A percentile compares a stretch with the other conserved stretches of the same genome.
Evolutionary conservation across 139 green algal genomes (phyloP).

Genomic region (Gonium pectorale): DNA sequence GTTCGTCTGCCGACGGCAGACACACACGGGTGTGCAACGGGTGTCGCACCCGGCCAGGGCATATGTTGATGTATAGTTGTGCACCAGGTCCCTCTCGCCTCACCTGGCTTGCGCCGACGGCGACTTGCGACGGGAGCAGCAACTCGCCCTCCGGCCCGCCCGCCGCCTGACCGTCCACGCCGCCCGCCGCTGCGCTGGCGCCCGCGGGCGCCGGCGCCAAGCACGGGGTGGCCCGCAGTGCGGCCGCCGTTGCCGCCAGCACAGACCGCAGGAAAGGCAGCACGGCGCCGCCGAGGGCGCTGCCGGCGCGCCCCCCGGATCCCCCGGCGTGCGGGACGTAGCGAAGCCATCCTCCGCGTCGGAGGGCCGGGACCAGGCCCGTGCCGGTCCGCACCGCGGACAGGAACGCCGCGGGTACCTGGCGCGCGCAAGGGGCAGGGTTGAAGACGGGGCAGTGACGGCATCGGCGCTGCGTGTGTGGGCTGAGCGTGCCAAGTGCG

Average conservation of each 20-base stretch:
- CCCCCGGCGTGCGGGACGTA: conserved; percentile 21
- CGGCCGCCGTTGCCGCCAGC: neutral
- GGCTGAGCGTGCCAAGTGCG: no score
- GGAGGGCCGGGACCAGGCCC: neutral
- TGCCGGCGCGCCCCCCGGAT: neutral
- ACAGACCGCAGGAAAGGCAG: conserved; percentile 35
- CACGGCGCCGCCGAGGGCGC: neutral
- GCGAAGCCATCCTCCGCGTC: conserved; percentile 17
- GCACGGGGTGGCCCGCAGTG: conserved; percentile 20
- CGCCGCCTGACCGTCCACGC: neutral
- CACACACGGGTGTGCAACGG: no score
- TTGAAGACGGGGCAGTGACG: neutral
- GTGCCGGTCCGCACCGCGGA: neutral
- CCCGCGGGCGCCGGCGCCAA: neutral
- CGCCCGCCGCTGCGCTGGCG: neutral
- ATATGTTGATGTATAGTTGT: no score
- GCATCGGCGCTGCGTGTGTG: no score
- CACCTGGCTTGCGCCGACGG: conserved; percentile 5
- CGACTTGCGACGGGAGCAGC: conserved; percentile 20
- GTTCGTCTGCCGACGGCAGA: no score
- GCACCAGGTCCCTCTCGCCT: neutral
- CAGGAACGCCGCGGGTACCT: conserved; percentile 45
- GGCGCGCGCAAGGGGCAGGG: no score
- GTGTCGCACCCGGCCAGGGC: no score
- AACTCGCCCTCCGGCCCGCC: neutral